Base-by-base conservation (phyloP, 352 stramenopile genomes). In the Pythium coloratum region DNA sequence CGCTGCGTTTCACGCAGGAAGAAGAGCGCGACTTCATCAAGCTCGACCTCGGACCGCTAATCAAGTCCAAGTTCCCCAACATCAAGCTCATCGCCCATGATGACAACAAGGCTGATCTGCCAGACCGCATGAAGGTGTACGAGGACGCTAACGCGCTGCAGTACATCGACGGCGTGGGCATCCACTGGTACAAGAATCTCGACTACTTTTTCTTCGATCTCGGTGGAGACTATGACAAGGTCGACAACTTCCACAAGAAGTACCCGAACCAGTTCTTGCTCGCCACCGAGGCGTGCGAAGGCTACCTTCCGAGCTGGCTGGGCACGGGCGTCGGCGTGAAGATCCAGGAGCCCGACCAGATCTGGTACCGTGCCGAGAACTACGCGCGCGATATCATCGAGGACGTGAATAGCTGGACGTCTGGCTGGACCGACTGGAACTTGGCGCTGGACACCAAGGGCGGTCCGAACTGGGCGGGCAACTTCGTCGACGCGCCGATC, bases 401-500 rank as follows among this genome's bases (percentile, higher is more conserved):
- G n/a, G 88, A 97, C 69, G 51, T 97, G 28, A 75, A 78, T 53
- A 91, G 91, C 72, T 85, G 82, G 51, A 80, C 85, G 9, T 67
- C 71, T 3, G 86, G 82, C n/a, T 97, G 90, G 88, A 91, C 73
- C 20, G 87, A 97, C 76, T 97, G 88, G 87, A 97, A 97, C 66
- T 59, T 97, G 28, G 72, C 83, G 53, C 81, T 97, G 24, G 77
- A 91, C 74, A 81, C 73, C 32, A 77, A 62, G 9, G 79, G 81
- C 49, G 90, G 90, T 0, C 90, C 90, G 3, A 93, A 83, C 40
- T 92, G 89, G 79, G 69, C 82, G 16, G 59, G 73, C 28, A 94
- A 95, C 64, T 36, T 72, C 9, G 71, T 89, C 13, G 88, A 95
- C 54, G 70, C 85, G 13, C 84, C 88, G 0, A 89, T 96, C 65